These are phyloP conservation scores for Gracilaria domingensis DNA, from an alignment of 23 red algal species.

Conservation along the genomic window DNA sequence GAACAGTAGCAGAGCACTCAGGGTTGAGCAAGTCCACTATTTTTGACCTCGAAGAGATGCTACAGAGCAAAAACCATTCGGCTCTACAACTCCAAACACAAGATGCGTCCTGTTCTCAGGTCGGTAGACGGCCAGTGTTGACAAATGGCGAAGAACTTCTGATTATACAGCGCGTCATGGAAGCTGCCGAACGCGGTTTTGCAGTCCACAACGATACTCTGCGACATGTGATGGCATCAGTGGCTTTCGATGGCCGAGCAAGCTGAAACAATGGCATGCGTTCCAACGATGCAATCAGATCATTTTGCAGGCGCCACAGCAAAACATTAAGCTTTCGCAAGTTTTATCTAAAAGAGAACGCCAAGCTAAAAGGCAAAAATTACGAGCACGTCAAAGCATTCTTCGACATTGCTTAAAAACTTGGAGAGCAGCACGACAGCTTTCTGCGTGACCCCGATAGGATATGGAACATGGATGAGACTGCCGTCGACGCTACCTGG, in stretches of 20 bases:
- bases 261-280: background rate
- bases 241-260: background rate
- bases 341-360: conserved; percentile 8
- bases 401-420: conserved; percentile 19
- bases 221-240: background rate
- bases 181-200: background rate
- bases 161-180: background rate
- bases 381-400: conserved; percentile 38
- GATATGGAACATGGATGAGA: background rate
- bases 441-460: background rate
- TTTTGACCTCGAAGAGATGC: background rate
- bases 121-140: background rate
- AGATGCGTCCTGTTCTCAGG: background rate
- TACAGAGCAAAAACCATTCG: background rate
- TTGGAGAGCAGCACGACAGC: background rate
- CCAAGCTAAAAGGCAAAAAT: conserved; percentile 15
- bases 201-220: conserved; percentile 8
- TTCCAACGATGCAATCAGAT: background rate
- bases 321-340: background rate
- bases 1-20: background rate
- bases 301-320: background rate
- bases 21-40: background rate
- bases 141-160: conserved; percentile 16
- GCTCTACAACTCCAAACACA: no score
- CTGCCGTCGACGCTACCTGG: conserved; percentile 2